Conservation (phyloP, 805 yeast species). For the Suhomyces canberraensis region DNA sequence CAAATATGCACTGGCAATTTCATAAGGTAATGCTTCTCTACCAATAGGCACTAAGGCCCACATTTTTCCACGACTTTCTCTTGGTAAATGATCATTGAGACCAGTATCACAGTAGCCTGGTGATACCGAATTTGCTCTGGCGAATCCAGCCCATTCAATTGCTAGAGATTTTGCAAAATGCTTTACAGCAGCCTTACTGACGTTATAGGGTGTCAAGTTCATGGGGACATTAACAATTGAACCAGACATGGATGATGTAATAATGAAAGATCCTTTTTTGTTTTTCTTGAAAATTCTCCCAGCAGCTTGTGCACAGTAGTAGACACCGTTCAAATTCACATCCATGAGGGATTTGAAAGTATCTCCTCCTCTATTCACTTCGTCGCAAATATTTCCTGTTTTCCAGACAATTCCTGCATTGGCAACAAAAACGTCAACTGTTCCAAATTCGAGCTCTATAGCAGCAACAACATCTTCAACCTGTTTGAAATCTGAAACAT, state of each 20-base stretch:
- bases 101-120: slow-evolving; percentile 84
- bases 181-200: slow-evolving; percentile 79
- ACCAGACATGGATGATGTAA: slow-evolving; percentile 89
- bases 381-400: slow-evolving; percentile 38
- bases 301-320: slow-evolving; percentile 70
- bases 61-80: slow-evolving; percentile 36
- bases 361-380: slow-evolving; percentile 43
- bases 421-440: slow-evolving; percentile 43
- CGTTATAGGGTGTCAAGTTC: slow-evolving; percentile 80
- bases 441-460: slow-evolving; percentile 31
- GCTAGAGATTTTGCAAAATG: slow-evolving; percentile 78
- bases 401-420: slow-evolving; percentile 50
- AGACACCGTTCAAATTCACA: slow-evolving; percentile 76
- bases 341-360: slow-evolving; percentile 73
- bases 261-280: slow-evolving; percentile 74
- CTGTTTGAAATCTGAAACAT: slow-evolving; percentile 36
- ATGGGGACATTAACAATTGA: slow-evolving; percentile 86
- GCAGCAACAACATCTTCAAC: slow-evolving; percentile 31
- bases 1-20: slow-evolving; percentile 74
- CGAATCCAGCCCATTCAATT: slow-evolving; percentile 78
- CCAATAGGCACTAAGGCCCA: slow-evolving; percentile 60
- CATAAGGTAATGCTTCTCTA: slow-evolving; percentile 69
- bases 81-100: slow-evolving; percentile 40
- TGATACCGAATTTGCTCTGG: slow-evolving; percentile 74
- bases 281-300: slow-evolving; percentile 73